Evolutionary conservation across 805 yeast genomes (phyloP), one percentile per base, ranked within the genome.

Genomic region (Alloascoidea africana): DNA sequence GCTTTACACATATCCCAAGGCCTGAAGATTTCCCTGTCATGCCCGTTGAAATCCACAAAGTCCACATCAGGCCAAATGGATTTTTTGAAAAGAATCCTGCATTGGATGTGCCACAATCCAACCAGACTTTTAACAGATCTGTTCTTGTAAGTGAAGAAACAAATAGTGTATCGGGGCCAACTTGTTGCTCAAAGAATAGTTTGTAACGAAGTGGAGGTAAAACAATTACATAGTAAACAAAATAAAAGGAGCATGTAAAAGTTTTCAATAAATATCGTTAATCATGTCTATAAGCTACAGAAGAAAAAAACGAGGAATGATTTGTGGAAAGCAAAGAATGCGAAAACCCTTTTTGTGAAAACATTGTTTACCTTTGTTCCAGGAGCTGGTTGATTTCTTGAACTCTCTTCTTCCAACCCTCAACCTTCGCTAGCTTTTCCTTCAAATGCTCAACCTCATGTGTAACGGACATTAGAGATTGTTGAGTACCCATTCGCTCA

Each of bases 21-120:
- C 74, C 77, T 27, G 93, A 81, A 60, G 89, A 81, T 56, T 81
- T 82, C 78, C 93, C 93, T 36, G 87, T 81, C 38, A 81, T 81
- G 93, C 87, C 91, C 23, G 82, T 77, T 40, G 93, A 81, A 59
- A 75, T 74, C 44, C 75, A 78, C 62, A 72, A 67, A 49, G 74
- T 80, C 47, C 65, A 70, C 41, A 65, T 81, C 40, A 65, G 68
- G 35, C 93, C 93, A 38, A 63, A 70, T 48, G 80, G 82, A 40
- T 81, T 81, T 71, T 81, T 80, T 53, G 75, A 73, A 48, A 72
- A 62, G 51, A 81, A 81, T 58, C 93, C 93, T 27, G 83, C 82
- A 34, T 62, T 82, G 52, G 86, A 79, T 52, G 61, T 81, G 39
- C 91, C 91, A 36, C 78, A 76, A 55, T 70, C 86, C 16, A 68